Conservation (phyloP, 2,329 filamentous ascomycete genomes). For the Rhynchosporium graminicola region DNA sequence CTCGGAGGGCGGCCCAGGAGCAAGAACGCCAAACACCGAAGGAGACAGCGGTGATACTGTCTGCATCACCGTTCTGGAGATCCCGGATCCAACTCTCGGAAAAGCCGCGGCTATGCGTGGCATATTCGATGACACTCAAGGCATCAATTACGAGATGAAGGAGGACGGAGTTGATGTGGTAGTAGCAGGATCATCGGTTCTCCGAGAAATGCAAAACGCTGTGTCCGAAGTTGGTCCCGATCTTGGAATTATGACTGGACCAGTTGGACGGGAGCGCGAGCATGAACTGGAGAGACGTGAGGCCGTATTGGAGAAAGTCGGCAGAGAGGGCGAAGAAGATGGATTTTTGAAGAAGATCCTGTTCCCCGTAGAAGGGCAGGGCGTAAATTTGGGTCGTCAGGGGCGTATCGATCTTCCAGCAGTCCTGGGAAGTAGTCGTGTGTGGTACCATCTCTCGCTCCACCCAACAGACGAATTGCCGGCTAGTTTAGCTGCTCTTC, state of each 20-base stretch:
- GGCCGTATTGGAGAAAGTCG: conserved; percentile 81
- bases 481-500: conserved; percentile 69
- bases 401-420: conserved; percentile 78
- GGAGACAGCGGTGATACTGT: conserved; percentile 82
- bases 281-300: conserved; percentile 80
- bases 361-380: conserved; percentile 74
- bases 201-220: conserved; percentile 84
- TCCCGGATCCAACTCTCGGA: conserved; percentile 76
- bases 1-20: conserved; percentile 63
- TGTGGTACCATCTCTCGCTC: conserved; percentile 92
- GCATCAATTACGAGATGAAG: conserved; percentile 97
- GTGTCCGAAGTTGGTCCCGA: conserved; percentile 76
- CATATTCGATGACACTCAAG: conserved; percentile 87
- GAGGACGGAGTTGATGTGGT: conserved; percentile 84
- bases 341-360: conserved; percentile 81
- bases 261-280: conserved; percentile 70
- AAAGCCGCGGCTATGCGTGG: conserved; percentile 88
- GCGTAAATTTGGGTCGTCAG: conserved; percentile 75
- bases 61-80: conserved; percentile 82
- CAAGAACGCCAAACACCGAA: conserved; percentile 64
- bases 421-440: conserved; percentile 78
- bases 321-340: conserved; percentile 76
- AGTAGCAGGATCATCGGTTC: conserved; percentile 74
- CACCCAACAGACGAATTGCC: conserved; percentile 90
- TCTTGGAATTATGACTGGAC: conserved; percentile 70